phyloP scores from a whole-genome alignment of 2,329 filamentous ascomycete species.

The Arthrobotrys sinensis region DNA sequence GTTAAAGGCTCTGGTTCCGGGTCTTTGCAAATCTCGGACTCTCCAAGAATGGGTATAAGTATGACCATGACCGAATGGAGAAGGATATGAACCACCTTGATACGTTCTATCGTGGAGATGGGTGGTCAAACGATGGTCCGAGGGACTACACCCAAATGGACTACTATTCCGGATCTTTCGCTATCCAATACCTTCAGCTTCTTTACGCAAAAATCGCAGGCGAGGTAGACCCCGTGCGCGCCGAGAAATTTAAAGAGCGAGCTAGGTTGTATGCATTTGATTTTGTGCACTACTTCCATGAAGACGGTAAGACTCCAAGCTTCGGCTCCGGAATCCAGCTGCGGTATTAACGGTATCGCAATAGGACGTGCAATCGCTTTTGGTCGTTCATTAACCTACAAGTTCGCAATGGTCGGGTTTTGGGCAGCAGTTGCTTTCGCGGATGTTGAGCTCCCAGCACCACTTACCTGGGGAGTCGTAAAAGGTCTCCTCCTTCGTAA shows the following conservation, averaged over 20 bases:
- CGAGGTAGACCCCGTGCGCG: slow-evolving; percentile 76
- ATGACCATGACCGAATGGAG: slow-evolving; percentile 79
- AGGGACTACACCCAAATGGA: slow-evolving; percentile 86
- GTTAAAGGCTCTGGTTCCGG: slow-evolving; percentile 82
- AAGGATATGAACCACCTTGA: slow-evolving; percentile 83
- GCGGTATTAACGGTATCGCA: not conserved
- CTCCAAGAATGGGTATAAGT: slow-evolving; percentile 80
- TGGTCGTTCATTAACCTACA: slow-evolving; percentile 82
- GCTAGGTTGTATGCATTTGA: slow-evolving; percentile 79
- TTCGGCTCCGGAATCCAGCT: not conserved
- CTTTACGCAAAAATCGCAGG: slow-evolving; percentile 81
- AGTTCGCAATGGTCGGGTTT: slow-evolving; percentile 89
- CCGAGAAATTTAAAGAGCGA: slow-evolving; percentile 78
- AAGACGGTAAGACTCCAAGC: slow-evolving; percentile 71
- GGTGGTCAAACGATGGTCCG: slow-evolving; percentile 87
- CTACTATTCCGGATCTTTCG: slow-evolving; percentile 86
- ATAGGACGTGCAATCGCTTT: slow-evolving; percentile 79
- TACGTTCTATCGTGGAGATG: slow-evolving; percentile 84
- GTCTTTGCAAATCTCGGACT: slow-evolving; percentile 86
- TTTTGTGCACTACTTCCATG: slow-evolving; percentile 82
- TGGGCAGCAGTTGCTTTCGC: slow-evolving; percentile 85
- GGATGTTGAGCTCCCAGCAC: slow-evolving; percentile 79
- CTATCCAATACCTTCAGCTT: slow-evolving; percentile 84
- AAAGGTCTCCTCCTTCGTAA: slow-evolving; percentile 82
- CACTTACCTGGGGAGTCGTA: slow-evolving; percentile 83